Evolutionary conservation across 257 asterid species (phyloP), one percentile per base, ranked within the genome.

Genomic region (Forsythia suspensa): DNA sequence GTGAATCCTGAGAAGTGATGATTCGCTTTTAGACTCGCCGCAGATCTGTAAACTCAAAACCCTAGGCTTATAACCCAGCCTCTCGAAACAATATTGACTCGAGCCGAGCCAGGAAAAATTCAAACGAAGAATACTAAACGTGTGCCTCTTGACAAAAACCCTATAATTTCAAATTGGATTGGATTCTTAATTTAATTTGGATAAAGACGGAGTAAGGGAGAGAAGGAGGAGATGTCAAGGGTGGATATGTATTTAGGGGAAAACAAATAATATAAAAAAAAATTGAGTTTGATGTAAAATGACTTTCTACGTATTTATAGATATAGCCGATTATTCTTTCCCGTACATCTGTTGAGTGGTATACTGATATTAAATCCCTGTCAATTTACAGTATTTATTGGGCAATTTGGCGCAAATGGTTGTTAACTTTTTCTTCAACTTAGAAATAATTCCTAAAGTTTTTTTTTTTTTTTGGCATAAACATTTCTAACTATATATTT

Each of bases 1-100:
- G 76, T 81, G 81, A 84, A 83, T 73, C 72, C 18, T n/a, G 76
- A 71, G 77, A 42, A 75, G 76, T 55, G 63, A 72, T 52, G 81
- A 85, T 80, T 80, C 75, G 73, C 80, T 77, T 63, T 73, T 8
- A 36, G 75, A 72, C 42, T 77, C 76, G 75, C 7, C 81, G 79
- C 88, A 78, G 91, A 88, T 88, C 87, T 80, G 77, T 69, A 87
- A 71, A 84, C 86, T 85, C 83, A 70, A 84, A 87, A 80, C 86
- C 86, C 88, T 84, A 80, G 71, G 84, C 9, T 77, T 77, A 72
- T 29, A 59, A 48, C 86, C 82, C 71, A 73, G 70, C 76, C 74
- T 77, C 73, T 51, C 71, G 77, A 81, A 70, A 70, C 90, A 79
- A 80, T 37, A 81, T 80, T 36, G 80, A 29, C 34, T 29, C 34